Conservation (phyloP, 176 grass and related monocot species). For the Bonia amplexicaulis region DNA sequence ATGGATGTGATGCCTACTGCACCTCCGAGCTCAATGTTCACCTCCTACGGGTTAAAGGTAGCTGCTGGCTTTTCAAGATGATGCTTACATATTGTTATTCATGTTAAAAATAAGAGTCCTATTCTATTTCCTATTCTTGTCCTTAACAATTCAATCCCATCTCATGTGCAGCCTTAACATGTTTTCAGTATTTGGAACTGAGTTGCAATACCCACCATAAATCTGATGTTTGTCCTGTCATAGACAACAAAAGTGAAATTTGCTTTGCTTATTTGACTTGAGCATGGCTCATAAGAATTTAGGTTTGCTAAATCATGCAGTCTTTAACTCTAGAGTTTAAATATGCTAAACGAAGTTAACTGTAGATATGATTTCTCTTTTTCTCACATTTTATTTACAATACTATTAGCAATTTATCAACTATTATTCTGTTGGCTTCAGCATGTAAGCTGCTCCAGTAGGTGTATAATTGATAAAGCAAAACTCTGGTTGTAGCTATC, state of each 20-base stretch:
- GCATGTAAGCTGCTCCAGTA: constrained; percentile 1
- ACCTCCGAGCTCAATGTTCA: constrained; percentile 70
- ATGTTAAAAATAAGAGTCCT: too few species aligned
- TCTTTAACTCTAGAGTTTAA: neutral
- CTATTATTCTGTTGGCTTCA: constrained; percentile 3
- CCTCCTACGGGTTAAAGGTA: constrained; percentile 89
- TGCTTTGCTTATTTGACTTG: constrained; percentile 10
- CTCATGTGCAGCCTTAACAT: constrained; percentile 11
- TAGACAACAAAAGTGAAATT: neutral
- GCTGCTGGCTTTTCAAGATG: constrained; percentile 25
- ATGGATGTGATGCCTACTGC: constrained; percentile 89
- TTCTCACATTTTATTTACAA: neutral
- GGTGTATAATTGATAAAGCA: neutral
- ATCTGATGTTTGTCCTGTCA: neutral
- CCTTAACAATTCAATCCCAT: too few species aligned
- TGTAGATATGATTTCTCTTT: neutral
- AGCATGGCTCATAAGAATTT: constrained; percentile 14
- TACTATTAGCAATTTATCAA: neutral
- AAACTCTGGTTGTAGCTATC: neutral
- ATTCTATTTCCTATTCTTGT: too few species aligned
- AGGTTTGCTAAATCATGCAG: neutral
- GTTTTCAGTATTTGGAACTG: constrained; percentile 3
- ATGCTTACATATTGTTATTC: constrained; percentile 19
- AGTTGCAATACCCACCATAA: constrained; percentile 1
- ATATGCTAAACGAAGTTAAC: neutral